Conservation (phyloP, 2,329 filamentous ascomycete species). For the Fusarium ambrosium region DNA sequence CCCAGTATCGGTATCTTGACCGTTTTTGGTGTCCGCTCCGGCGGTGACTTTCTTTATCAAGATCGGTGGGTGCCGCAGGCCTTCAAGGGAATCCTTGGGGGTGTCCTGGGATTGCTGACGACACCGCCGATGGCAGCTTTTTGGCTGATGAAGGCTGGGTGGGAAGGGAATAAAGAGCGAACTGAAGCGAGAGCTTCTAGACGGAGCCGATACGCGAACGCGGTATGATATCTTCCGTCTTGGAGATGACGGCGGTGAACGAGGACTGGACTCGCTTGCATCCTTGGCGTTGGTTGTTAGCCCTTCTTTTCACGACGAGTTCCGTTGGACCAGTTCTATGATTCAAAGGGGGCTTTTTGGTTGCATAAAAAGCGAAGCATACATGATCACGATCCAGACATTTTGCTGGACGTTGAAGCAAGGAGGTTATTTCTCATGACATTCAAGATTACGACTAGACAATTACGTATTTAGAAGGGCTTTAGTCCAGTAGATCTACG, state of each 20-base stretch:
- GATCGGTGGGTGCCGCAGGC: constrained; percentile 61
- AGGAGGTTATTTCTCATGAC: background rate
- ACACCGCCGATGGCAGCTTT: constrained; percentile 64
- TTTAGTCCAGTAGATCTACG: background rate
- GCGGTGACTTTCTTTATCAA: constrained; percentile 60
- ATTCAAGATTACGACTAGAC: background rate
- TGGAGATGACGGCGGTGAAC: background rate
- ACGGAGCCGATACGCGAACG: background rate
- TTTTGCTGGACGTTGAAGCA: background rate
- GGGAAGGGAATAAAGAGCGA: constrained; percentile 47
- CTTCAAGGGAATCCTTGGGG: constrained; percentile 65
- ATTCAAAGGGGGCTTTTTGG: background rate
- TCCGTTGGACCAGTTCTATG: background rate
- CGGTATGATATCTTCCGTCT: background rate
- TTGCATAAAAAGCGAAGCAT: background rate
- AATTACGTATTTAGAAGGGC: background rate
- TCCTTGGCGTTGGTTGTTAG: background rate
- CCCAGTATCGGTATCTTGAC: constrained; percentile 59
- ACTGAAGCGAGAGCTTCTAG: constrained; percentile 19
- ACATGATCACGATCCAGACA: background rate
- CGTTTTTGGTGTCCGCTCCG: constrained; percentile 51
- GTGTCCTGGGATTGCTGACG: constrained; percentile 59
- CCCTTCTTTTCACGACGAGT: background rate
- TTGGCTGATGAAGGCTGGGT: constrained; percentile 65
- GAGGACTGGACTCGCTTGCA: background rate